Percentiles rank a stretch among this genome's conserved stretches.
phyloP scores from a whole-genome alignment of 805 yeast species.

The Pichia exigua region DNA sequence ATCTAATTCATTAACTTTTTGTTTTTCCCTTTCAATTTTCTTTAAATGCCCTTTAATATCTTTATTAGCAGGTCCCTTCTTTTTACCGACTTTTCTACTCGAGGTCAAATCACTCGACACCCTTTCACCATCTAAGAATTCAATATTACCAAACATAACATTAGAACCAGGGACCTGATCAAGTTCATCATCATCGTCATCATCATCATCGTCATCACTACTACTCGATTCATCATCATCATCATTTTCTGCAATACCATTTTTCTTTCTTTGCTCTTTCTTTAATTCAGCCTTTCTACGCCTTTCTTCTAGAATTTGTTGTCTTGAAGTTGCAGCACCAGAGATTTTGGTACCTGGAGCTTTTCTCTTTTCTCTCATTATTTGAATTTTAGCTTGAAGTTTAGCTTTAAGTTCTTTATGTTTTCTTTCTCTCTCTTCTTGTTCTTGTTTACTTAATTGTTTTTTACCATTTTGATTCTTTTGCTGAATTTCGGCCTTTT shows the following conservation, averaged over 20 bases:
- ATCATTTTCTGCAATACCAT: constrained; percentile 32
- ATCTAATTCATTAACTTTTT: constrained; percentile 50
- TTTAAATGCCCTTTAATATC: constrained; percentile 79
- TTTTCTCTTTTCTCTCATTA: constrained; percentile 70
- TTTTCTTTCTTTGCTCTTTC: constrained; percentile 24
- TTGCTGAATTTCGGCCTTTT: constrained; percentile 7
- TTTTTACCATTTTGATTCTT: constrained; percentile 15
- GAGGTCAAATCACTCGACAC: constrained; percentile 64
- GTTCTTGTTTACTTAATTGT: constrained; percentile 38
- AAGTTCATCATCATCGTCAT: constrained; percentile 27
- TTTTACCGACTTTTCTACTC: constrained; percentile 49
- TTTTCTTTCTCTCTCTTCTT: constrained; percentile 42
- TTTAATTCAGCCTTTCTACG: constrained; percentile 38
- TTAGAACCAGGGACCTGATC: constrained; percentile 21
- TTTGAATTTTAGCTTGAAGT: constrained; percentile 63
- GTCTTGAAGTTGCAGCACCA: constrained; percentile 83
- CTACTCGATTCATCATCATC: constrained; percentile 26
- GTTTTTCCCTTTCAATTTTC: constrained; percentile 66
- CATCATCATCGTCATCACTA: constrained; percentile 26
- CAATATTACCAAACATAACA: constrained; percentile 74
- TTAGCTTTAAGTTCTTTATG: constrained; percentile 68
- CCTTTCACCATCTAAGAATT: constrained; percentile 73
- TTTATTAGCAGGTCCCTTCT: constrained; percentile 78
- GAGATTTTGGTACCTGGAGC: constrained; percentile 80
- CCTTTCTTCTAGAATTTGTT: constrained; percentile 62